phyloP scores from a whole-genome alignment of 306 rosid species.

The Neltuma alba region DNA sequence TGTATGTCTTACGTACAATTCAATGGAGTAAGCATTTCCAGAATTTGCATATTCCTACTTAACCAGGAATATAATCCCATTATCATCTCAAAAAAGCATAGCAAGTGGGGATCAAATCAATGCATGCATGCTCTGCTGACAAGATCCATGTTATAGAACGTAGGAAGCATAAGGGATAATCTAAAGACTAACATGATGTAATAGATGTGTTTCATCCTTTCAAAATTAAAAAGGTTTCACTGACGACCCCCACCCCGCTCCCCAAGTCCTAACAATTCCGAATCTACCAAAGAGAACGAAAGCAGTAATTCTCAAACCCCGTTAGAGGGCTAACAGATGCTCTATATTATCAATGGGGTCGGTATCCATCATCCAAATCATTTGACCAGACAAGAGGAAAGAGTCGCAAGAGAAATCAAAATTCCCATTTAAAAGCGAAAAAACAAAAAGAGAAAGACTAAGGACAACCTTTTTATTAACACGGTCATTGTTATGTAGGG shows the following conservation, averaged over 20 bases:
- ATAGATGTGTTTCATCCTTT: slow-evolving; percentile 5
- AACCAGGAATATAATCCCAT: not conserved
- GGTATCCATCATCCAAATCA: slow-evolving; percentile 30
- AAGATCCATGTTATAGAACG: not conserved
- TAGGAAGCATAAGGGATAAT: not conserved
- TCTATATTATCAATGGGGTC: slow-evolving; percentile 24
- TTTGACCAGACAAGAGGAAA: slow-evolving; percentile 13
- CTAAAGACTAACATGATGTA: not conserved
- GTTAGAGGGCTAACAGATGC: not conserved
- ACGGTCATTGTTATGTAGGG: not conserved
- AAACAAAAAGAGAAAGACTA: not conserved
- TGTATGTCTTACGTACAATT: not conserved
- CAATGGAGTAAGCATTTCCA: not conserved
- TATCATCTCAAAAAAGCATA: slow-evolving; percentile 4
- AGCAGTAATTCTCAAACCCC: slow-evolving; percentile 11
- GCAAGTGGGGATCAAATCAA: not conserved
- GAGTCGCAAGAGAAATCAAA: not conserved
- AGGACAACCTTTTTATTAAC: not conserved
- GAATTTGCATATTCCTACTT: not conserved
- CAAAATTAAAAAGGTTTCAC: slow-evolving; percentile 9
- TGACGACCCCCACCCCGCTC: not conserved
- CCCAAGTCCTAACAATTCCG: slow-evolving; percentile 22
- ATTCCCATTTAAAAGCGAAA: not conserved
- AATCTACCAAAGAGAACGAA: slow-evolving; percentile 33
- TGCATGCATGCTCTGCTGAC: slow-evolving; percentile 2